phyloP scores from a whole-genome alignment of 2,329 filamentous ascomycete species.

The Pyrenophora graminea region DNA sequence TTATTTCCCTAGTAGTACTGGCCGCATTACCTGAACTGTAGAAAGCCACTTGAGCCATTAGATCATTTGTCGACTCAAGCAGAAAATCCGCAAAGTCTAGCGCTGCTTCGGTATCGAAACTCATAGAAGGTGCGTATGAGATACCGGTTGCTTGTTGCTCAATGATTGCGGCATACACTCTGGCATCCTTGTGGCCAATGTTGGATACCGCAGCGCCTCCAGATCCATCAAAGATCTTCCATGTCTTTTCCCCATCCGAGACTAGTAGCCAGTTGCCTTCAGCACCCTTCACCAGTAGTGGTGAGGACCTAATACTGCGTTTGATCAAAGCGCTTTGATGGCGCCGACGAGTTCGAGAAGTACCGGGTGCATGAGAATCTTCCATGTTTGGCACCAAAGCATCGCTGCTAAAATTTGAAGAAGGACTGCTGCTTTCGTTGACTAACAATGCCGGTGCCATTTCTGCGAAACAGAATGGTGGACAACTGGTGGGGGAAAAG shows the following conservation, averaged over 20 bases:
- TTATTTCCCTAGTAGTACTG: too few species aligned
- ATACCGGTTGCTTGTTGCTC: slow-evolving; percentile 60
- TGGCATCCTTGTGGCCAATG: slow-evolving; percentile 68
- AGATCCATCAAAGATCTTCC: slow-evolving; percentile 70
- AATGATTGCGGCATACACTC: slow-evolving; percentile 64
- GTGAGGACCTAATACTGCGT: slow-evolving; percentile 55
- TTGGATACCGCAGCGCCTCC: slow-evolving; percentile 74
- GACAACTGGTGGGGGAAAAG: background rate
- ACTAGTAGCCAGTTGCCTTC: slow-evolving; percentile 58
- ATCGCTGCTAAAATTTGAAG: background rate
- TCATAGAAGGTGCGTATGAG: slow-evolving; percentile 8
- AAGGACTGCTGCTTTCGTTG: slow-evolving; percentile 3
- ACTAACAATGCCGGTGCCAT: slow-evolving; percentile 14
- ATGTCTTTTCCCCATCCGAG: slow-evolving; percentile 46
- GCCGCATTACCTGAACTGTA: slow-evolving; percentile 58
- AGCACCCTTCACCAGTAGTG: slow-evolving; percentile 53
- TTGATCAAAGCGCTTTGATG: slow-evolving; percentile 51
- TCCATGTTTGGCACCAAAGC: background rate
- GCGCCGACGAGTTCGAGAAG: background rate
- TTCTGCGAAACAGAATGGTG: background rate
- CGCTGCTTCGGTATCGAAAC: slow-evolving; percentile 58
- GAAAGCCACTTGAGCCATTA: slow-evolving; percentile 61
- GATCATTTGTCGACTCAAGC: slow-evolving; percentile 56
- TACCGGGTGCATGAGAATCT: background rate
- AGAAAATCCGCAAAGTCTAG: slow-evolving; percentile 59